These are phyloP conservation scores for Pyrenula aspistea DNA, from an alignment of 495 filamentous ascomycete species.

Conservation along the genomic window DNA sequence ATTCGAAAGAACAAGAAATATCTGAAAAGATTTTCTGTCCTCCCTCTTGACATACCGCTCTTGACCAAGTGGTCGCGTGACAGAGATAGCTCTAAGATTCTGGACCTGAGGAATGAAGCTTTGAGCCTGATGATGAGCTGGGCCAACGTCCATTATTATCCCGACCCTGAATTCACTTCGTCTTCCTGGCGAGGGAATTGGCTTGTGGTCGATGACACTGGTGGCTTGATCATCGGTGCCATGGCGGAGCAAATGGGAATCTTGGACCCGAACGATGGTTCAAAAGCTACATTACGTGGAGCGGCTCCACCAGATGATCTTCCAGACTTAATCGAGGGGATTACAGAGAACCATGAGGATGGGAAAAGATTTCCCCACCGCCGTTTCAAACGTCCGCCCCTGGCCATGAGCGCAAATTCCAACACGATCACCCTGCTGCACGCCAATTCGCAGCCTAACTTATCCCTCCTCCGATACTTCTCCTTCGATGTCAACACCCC, in stretches of 20 bases:
- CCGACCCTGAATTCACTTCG: conserved; percentile 11
- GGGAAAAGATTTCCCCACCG: conserved; percentile 6
- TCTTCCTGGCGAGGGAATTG: conserved; percentile 55
- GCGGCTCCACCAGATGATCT: conserved; percentile 1
- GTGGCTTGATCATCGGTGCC: conserved; percentile 73
- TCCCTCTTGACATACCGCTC: conserved; percentile 67
- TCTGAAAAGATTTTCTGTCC: conserved; percentile 68
- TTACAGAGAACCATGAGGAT: conserved; percentile 1
- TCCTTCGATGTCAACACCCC: conserved; percentile 61
- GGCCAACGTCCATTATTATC: conserved; percentile 48
- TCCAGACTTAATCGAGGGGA: conserved; percentile 5
- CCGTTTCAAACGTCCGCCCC: conserved; percentile 14
- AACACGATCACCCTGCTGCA: conserved; percentile 88
- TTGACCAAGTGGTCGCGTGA: conserved; percentile 64
- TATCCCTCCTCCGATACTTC: conserved; percentile 78
- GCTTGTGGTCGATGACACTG: conserved; percentile 82
- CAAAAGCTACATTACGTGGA: conserved; percentile 7
- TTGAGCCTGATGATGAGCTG: conserved; percentile 59
- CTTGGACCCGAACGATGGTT: conserved; percentile 31
- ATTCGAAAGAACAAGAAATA: conserved; percentile 91
- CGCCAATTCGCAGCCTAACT: conserved; percentile 78
- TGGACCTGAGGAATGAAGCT: conserved; percentile 83
- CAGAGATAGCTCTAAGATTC: conserved; percentile 63
- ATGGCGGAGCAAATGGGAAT: conserved; percentile 89
- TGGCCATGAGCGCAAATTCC: conserved; percentile 38